Conservation (phyloP, 2,329 filamentous ascomycete genomes). For the Achaetomium macrosporum region DNA sequence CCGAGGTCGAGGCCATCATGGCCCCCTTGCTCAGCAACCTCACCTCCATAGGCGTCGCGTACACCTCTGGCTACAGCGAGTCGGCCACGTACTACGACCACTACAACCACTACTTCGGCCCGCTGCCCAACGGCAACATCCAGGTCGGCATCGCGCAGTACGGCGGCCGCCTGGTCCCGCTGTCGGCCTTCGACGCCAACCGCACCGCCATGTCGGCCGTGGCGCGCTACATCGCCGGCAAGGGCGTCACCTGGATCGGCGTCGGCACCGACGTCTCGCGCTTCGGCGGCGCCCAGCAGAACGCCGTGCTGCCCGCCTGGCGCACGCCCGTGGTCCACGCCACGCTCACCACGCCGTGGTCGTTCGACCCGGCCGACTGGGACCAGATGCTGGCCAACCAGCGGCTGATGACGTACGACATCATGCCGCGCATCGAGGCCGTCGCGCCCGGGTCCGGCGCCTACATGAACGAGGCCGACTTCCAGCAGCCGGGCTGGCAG, state of each 20-base stretch:
- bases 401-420: conserved; percentile 29
- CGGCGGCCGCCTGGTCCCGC: conserved; percentile 40
- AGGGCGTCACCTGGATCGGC: conserved; percentile 30
- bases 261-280: conserved; percentile 31
- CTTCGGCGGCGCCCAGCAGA: conserved; percentile 22
- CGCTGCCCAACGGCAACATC: conserved; percentile 36
- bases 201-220: conserved; percentile 20
- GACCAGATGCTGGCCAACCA: conserved; percentile 27
- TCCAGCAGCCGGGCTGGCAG: conserved; percentile 38
- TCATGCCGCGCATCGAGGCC: conserved; percentile 30
- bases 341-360: conserved; percentile 30
- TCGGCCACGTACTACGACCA: conserved; percentile 36
- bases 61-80: conserved; percentile 16
- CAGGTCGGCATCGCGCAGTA: conserved; percentile 46
- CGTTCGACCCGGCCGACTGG: conserved; percentile 30
- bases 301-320: conserved; percentile 37
- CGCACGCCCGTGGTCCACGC: conserved; percentile 31
- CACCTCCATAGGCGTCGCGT: conserved; percentile 30
- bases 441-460: conserved; percentile 38
- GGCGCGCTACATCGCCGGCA: conserved; percentile 30
- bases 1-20: conserved; percentile 40
- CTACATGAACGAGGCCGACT: conserved; percentile 49
- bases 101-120: conserved; percentile 37
- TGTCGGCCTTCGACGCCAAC: conserved; percentile 27
- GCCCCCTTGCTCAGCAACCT: conserved; percentile 39